Evolutionary conservation across 2,329 filamentous ascomycete genomes (phyloP).

Genomic region (Rhynchosporium agropyri): DNA sequence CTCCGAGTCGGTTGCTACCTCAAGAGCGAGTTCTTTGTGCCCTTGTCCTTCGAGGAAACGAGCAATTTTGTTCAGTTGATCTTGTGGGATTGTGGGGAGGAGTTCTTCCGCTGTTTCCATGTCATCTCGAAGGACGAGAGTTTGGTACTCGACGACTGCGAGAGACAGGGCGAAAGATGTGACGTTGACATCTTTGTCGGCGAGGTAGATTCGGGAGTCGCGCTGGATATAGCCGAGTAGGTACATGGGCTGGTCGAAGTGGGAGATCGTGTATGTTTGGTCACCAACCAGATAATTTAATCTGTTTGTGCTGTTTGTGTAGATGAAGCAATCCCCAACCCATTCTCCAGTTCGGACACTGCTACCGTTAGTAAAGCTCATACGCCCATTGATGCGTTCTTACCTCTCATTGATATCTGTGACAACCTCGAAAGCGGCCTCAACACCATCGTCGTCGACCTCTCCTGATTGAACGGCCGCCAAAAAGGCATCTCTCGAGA

Average conservation of each 20-base stretch:
- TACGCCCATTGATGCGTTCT: slow-evolving; percentile 32
- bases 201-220: slow-evolving; percentile 92
- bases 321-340: slow-evolving; percentile 99
- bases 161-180: slow-evolving; percentile 90
- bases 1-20: slow-evolving; percentile 91
- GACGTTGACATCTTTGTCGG: slow-evolving; percentile 92
- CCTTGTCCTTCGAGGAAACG: slow-evolving; percentile 97
- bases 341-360: slow-evolving; percentile 93
- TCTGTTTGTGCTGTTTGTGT: slow-evolving; percentile 95
- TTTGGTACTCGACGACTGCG: slow-evolving; percentile 95
- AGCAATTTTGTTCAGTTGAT: slow-evolving; percentile 97
- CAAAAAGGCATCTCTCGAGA: slow-evolving; percentile 84
- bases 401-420: slow-evolving; percentile 92
- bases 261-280: slow-evolving; percentile 95
- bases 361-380: slow-evolving; percentile 33
- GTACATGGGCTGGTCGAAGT: slow-evolving; percentile 96
- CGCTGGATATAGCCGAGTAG: slow-evolving; percentile 92
- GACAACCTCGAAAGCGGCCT: slow-evolving; percentile 93
- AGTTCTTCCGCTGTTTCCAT: slow-evolving; percentile 89
- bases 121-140: slow-evolving; percentile 88
- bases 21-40: slow-evolving; percentile 91
- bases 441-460: slow-evolving; percentile 83
- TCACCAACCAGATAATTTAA: slow-evolving; percentile 98
- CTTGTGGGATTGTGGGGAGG: slow-evolving; percentile 79
- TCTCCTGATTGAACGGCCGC: slow-evolving; percentile 80